Conservation (phyloP, 768 basidiomycete genomes). For the Terana coerulea region DNA sequence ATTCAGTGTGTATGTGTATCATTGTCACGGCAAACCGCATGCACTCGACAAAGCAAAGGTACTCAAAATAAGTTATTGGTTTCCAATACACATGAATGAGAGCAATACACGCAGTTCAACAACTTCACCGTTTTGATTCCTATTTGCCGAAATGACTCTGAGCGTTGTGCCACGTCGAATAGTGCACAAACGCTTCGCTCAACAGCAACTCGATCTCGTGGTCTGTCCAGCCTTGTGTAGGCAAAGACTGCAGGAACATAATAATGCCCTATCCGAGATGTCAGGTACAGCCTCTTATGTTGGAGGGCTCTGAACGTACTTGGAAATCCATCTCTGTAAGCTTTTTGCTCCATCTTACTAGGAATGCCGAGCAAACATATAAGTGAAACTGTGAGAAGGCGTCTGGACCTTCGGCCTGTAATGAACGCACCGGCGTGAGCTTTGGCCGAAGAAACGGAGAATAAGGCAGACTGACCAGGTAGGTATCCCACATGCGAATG, state of each 20-base stretch:
- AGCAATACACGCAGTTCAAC: too few species aligned
- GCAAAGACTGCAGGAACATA: slow-evolving; percentile 94
- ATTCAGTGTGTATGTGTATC: background rate
- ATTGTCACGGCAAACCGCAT: background rate
- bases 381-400: slow-evolving; percentile 99
- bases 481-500: slow-evolving; percentile 99
- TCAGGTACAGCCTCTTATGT: background rate
- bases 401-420: slow-evolving; percentile 93
- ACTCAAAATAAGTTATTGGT: too few species aligned
- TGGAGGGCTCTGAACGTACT: slow-evolving; percentile 40
- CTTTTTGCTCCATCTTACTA: slow-evolving; percentile 93
- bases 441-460: background rate
- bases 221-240: slow-evolving; percentile 92
- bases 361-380: slow-evolving; percentile 96
- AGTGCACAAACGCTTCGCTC: slow-evolving; percentile 92
- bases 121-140: background rate
- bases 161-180: slow-evolving; percentile 90
- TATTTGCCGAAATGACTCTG: slow-evolving; percentile 72
- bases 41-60: too few species aligned
- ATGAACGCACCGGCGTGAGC: background rate
- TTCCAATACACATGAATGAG: too few species aligned
- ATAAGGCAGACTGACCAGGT: slow-evolving; percentile 60
- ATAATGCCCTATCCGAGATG: slow-evolving; percentile 78
- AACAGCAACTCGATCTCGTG: slow-evolving; percentile 94
- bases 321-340: slow-evolving; percentile 98